Conservation (phyloP, 371 early-diverging fungal genomes). For the Phascolomyces articulosus region DNA sequence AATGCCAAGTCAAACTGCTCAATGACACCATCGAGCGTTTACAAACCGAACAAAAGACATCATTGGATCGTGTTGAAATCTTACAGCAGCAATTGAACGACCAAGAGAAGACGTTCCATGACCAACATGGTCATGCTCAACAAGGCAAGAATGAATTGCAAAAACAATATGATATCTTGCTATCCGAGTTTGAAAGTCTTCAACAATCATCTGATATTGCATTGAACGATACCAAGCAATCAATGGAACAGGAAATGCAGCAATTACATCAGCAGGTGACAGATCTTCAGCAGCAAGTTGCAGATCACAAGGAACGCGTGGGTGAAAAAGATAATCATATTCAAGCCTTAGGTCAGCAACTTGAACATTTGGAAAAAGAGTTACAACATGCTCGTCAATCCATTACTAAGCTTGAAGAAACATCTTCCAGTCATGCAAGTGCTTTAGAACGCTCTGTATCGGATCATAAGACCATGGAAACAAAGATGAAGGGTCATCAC, state of each 20-base stretch:
- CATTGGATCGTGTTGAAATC: conserved; percentile 1
- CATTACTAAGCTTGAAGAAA: neutral
- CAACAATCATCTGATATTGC: conserved; percentile 2
- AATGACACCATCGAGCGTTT: conserved; percentile 11
- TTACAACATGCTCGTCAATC: neutral
- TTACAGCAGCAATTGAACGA: conserved; percentile 1
- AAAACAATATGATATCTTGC: conserved; percentile 5
- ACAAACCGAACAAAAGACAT: conserved; percentile 2
- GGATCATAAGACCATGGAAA: neutral
- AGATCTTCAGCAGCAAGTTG: conserved; percentile 6
- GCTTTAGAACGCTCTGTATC: neutral
- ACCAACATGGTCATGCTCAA: neutral
- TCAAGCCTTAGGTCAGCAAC: neutral
- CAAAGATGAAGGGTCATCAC: neutral
- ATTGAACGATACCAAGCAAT: neutral
- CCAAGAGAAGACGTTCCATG: conserved; percentile 10
- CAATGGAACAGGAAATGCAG: conserved; percentile 1
- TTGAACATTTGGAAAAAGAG: neutral
- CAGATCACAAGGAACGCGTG: neutral
- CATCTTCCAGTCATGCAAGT: neutral
- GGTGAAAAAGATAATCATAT: conserved; percentile 2
- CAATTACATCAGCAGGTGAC: conserved; percentile 2
- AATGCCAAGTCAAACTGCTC: neutral
- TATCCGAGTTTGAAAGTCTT: conserved; percentile 4
- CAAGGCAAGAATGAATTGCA: conserved; percentile 2